These are phyloP conservation scores for Penicillium aurantiogriseum DNA, from an alignment of 2,329 filamentous ascomycete species.

Conservation along the genomic window DNA sequence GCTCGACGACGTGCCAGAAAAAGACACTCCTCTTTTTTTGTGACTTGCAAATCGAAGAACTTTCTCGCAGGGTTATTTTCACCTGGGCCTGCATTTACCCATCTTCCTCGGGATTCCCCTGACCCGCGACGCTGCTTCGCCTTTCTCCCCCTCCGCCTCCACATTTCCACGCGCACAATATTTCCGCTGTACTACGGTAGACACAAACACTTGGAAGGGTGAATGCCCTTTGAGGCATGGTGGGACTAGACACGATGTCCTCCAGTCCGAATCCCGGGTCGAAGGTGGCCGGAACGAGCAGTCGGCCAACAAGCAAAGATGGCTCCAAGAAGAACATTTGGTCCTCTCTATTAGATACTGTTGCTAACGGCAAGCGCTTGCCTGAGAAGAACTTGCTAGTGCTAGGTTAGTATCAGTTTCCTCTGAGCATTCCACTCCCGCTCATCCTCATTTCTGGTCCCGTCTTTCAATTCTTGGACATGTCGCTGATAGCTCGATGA, in stretches of 20 bases:
- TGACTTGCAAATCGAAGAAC: not conserved
- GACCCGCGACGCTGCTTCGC: conserved; percentile 25
- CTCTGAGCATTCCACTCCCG: not conserved
- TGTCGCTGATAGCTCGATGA: conserved; percentile 23
- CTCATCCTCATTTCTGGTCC: conserved; percentile 7
- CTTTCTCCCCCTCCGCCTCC: conserved; percentile 6
- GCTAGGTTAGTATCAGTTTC: conserved; percentile 59
- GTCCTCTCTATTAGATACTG: conserved; percentile 88
- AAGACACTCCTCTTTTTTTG: not conserved
- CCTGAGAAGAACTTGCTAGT: conserved; percentile 90
- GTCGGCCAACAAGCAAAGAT: conserved; percentile 57
- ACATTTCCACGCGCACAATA: conserved; percentile 12
- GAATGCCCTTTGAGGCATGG: conserved; percentile 34
- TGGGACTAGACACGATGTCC: conserved; percentile 40
- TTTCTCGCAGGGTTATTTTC: not conserved
- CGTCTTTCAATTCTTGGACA: conserved; percentile 4
- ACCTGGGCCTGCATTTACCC: conserved; percentile 1
- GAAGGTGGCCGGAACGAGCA: conserved; percentile 34
- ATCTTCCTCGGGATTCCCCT: conserved; percentile 31
- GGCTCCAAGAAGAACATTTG: conserved; percentile 79
- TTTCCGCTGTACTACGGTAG: conserved; percentile 6
- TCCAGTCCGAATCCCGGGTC: conserved; percentile 38
- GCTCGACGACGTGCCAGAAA: conserved; percentile 13
- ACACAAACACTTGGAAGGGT: conserved; percentile 33
- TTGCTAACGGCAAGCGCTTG: conserved; percentile 83